Evolutionary conservation across 179 eudicot genomes (phyloP).

Genomic region (Sideroxylon spinosum): DNA sequence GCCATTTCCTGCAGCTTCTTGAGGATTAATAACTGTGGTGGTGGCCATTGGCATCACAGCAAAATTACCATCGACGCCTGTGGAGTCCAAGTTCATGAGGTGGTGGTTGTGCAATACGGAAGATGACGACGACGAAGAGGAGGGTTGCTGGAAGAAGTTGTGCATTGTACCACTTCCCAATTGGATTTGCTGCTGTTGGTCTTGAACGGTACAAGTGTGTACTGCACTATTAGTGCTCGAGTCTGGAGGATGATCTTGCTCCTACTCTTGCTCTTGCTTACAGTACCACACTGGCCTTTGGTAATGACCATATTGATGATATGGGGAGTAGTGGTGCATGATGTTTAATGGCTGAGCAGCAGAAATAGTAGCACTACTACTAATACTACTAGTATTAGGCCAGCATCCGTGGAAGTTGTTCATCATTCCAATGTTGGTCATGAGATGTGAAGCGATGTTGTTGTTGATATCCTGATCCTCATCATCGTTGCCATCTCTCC

Average conservation of each 20-base stretch:
- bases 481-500: slow-evolving; percentile 14
- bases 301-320: slow-evolving; percentile 17
- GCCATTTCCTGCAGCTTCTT: slow-evolving; percentile 22
- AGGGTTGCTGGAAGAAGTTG: slow-evolving; percentile 50
- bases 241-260: too few species aligned
- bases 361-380: slow-evolving; percentile 32
- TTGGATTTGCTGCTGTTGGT: slow-evolving; percentile 35
- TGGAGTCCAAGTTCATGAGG: slow-evolving; percentile 25
- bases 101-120: slow-evolving; percentile 49
- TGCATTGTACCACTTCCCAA: slow-evolving; percentile 38
- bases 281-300: slow-evolving; percentile 52
- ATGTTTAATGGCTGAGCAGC: slow-evolving; percentile 38
- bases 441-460: neutral
- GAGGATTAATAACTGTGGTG: slow-evolving; percentile 23
- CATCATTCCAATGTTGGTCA: slow-evolving; percentile 4
- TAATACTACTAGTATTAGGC: slow-evolving; percentile 42
- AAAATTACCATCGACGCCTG: slow-evolving; percentile 15
- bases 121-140: slow-evolving; percentile 34
- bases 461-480: slow-evolving; percentile 20
- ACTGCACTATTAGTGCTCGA: neutral
- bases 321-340: slow-evolving; percentile 37
- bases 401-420: slow-evolving; percentile 33
- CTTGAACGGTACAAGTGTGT: slow-evolving; percentile 22
- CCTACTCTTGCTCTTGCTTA: slow-evolving; percentile 63
- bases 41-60: slow-evolving; percentile 36